Percentiles rank a stretch among this genome's conserved stretches.
These are phyloP conservation scores for Talaromyces nanjingensis DNA, from an alignment of 495 filamentous ascomycete genomes.

Conservation along the genomic window DNA sequence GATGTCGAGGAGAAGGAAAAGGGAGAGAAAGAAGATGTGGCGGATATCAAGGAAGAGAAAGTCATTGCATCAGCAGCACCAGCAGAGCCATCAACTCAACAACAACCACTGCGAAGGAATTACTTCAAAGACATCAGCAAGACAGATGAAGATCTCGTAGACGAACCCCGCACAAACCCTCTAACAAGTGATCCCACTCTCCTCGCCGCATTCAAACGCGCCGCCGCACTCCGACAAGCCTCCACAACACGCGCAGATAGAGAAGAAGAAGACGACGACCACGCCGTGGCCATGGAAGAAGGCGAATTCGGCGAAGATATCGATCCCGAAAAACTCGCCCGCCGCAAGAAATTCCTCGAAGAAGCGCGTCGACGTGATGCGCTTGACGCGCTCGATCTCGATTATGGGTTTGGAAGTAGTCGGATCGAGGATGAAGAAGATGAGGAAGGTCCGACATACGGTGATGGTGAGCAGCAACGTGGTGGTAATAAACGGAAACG, in stretches of 20 bases:
- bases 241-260: slow-evolving; percentile 10
- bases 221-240: slow-evolving; percentile 59
- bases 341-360: slow-evolving; percentile 67
- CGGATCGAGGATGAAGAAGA: slow-evolving; percentile 78
- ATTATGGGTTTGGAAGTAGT: slow-evolving; percentile 86
- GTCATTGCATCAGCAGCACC: neutral
- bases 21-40: slow-evolving; percentile 21
- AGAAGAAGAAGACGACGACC: neutral
- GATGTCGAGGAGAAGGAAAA: slow-evolving; percentile 38
- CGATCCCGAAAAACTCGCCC: slow-evolving; percentile 49
- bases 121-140: slow-evolving; percentile 27
- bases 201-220: slow-evolving; percentile 78
- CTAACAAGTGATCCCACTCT: slow-evolving; percentile 67
- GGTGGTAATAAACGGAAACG: slow-evolving; percentile 65
- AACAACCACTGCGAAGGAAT: slow-evolving; percentile 28
- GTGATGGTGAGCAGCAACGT: slow-evolving; percentile 41
- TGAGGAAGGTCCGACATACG: slow-evolving; percentile 62
- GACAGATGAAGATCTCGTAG: slow-evolving; percentile 18
- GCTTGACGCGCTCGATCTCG: slow-evolving; percentile 86
- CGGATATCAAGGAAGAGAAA: slow-evolving; percentile 13
- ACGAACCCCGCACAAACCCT: slow-evolving; percentile 46
- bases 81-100: slow-evolving; percentile 7
- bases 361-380: slow-evolving; percentile 48
- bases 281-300: slow-evolving; percentile 24
- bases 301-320: slow-evolving; percentile 40